Evolutionary conservation across 768 basidiomycete species (phyloP).

Genomic region (Hortiboletus flavorubellus): DNA sequence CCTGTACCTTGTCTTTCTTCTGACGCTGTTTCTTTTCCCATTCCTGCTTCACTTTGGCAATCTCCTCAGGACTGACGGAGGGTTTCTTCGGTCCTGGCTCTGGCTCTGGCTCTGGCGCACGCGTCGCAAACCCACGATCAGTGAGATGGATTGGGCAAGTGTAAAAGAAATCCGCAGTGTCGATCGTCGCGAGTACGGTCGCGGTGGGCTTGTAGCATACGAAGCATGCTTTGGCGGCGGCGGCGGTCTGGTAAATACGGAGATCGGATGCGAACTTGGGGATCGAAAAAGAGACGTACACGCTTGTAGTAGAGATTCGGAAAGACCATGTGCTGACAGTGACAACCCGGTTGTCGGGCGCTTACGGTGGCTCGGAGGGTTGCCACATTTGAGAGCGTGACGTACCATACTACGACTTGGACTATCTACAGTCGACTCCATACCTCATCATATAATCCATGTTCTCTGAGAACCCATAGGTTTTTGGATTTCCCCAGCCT

Average conservation of each 20-base stretch:
- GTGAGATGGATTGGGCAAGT: conserved; percentile 76
- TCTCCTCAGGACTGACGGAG: conserved; percentile 59
- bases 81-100: conserved; percentile 36
- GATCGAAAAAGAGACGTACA: conserved; percentile 42
- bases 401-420: too few relatives aligned
- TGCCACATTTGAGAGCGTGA: too few relatives aligned
- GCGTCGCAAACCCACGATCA: conserved; percentile 72
- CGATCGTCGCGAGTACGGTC: conserved; percentile 80
- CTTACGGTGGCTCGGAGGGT: too few relatives aligned
- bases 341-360: neutral
- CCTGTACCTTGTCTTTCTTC: conserved; percentile 54
- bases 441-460: too few relatives aligned
- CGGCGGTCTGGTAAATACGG: conserved; percentile 54
- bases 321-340: conserved; percentile 54
- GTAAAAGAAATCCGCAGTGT: conserved; percentile 84
- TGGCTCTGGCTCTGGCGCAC: conserved; percentile 41
- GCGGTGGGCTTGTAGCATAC: conserved; percentile 78
- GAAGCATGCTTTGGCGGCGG: conserved; percentile 74
- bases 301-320: conserved; percentile 88
- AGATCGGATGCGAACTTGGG: neutral
- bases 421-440: too few relatives aligned
- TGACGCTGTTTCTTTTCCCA: conserved; percentile 72
- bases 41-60: conserved; percentile 72
- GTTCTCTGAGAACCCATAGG: too few relatives aligned
- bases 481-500: too few relatives aligned